A percentile compares a stretch with the other conserved stretches of the same genome.
Conservation (phyloP, 2,329 filamentous ascomycete genomes). For the Alternaria triticimaculans region DNA sequence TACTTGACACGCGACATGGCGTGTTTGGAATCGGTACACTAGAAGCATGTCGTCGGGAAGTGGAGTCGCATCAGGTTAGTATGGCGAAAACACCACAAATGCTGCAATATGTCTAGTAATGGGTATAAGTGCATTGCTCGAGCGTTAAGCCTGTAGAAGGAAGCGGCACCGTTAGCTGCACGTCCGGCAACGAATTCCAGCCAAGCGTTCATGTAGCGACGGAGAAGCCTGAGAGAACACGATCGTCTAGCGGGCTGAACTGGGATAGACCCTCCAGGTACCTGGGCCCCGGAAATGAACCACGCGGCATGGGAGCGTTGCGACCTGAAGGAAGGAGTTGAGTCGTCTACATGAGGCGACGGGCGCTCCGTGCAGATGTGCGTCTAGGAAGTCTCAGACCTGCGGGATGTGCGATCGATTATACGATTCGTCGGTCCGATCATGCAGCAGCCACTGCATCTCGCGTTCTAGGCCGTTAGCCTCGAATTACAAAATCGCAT, state of each 20-base stretch:
- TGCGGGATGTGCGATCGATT: slow-evolving; percentile 4
- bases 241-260: neutral
- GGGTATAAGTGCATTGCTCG: neutral
- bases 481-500: neutral
- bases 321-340: neutral
- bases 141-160: neutral
- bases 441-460: neutral
- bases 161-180: neutral
- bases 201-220: neutral
- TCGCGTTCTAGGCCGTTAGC: neutral
- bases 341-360: neutral
- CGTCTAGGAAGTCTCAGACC: slow-evolving; percentile 4
- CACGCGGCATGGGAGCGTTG: neutral
- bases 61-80: neutral
- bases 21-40: slow-evolving; percentile 6
- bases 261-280: neutral
- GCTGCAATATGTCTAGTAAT: neutral
- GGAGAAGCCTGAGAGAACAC: neutral
- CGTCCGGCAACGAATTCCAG: neutral
- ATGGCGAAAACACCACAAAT: neutral
- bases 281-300: slow-evolving; percentile 7
- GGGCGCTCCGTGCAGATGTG: slow-evolving; percentile 3
- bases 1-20: slow-evolving; percentile 1
- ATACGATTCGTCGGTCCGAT: neutral
- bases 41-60: neutral